Evolutionary conservation across 2,329 filamentous ascomycete genomes (phyloP).

Genomic region (Aquanectria penicillioides): DNA sequence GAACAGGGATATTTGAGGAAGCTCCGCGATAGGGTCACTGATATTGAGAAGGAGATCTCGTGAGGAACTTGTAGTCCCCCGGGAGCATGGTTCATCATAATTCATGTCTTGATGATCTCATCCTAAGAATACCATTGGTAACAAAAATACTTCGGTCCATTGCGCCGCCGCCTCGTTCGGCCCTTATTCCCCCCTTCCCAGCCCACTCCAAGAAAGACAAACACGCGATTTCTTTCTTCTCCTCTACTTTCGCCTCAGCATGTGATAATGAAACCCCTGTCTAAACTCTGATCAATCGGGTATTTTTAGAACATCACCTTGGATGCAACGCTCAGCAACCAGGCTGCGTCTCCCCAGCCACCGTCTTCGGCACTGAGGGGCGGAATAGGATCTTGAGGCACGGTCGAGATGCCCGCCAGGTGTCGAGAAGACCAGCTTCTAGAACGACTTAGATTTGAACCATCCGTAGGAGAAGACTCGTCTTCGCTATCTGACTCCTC

Average conservation of each 20-base stretch:
- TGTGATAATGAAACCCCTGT: slow-evolving; percentile 14
- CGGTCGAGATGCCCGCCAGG: slow-evolving; percentile 53
- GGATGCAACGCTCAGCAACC: slow-evolving; percentile 72
- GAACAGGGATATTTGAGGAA: too few relatives aligned
- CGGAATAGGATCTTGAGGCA: slow-evolving; percentile 58
- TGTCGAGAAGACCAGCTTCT: slow-evolving; percentile 48
- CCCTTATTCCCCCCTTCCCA: too few relatives aligned
- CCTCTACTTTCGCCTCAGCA: slow-evolving; percentile 1
- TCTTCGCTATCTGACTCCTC: slow-evolving; percentile 58
- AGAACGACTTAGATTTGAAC: slow-evolving; percentile 42
- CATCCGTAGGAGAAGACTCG: slow-evolving; percentile 40
- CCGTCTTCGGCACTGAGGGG: slow-evolving; percentile 64
- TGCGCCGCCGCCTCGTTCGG: too few relatives aligned
- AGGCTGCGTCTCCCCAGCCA: slow-evolving; percentile 74
- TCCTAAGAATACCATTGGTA: too few relatives aligned
- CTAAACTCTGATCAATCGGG: neutral
- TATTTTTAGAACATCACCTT: slow-evolving; percentile 65
- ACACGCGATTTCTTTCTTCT: too few relatives aligned
- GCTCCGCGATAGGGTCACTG: too few relatives aligned
- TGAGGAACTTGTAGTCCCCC: too few relatives aligned
- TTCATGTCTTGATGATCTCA: too few relatives aligned
- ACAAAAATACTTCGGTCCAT: too few relatives aligned
- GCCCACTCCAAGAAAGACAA: too few relatives aligned
- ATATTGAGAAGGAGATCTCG: too few relatives aligned
- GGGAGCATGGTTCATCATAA: too few relatives aligned